Conservation (phyloP, 208 protist genomes). For the Trypanosoma brucei region DNA sequence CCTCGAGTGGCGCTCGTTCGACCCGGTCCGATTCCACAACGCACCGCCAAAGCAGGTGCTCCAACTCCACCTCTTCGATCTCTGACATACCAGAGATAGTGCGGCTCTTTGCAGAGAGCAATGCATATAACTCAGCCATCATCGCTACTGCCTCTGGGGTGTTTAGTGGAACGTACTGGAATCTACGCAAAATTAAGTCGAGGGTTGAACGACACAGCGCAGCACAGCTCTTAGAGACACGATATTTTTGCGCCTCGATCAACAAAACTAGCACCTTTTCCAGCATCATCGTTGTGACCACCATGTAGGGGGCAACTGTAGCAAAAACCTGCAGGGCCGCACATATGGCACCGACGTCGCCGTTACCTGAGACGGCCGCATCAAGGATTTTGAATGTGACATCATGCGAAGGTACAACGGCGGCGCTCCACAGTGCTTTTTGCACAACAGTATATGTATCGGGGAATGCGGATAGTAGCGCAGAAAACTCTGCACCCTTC, state of each 20-base stretch:
- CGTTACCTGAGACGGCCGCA: background rate
- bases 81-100: background rate
- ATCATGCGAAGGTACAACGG: constrained; percentile 17
- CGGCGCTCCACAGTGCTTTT: constrained; percentile 9
- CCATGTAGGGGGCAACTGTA: constrained; percentile 17
- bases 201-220: constrained; percentile 2
- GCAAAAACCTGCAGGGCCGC: constrained; percentile 19
- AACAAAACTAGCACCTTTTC: constrained; percentile 24
- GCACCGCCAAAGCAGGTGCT: constrained; percentile 22
- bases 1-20: constrained; percentile 6
- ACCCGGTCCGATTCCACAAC: constrained; percentile 13
- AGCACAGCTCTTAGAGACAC: background rate
- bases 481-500: background rate
- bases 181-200: constrained; percentile 17
- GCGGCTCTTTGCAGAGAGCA: background rate
- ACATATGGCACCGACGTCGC: background rate
- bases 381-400: constrained; percentile 18
- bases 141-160: constrained; percentile 15
- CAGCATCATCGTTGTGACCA: constrained; percentile 18
- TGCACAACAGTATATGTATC: constrained; percentile 2
- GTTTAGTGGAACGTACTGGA: constrained; percentile 27
- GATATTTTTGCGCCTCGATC: background rate
- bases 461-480: background rate
- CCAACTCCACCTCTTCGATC: background rate
- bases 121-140: constrained; percentile 17